Conservation (phyloP, 768 basidiomycete species). For the Tubosaeta sp. region DNA sequence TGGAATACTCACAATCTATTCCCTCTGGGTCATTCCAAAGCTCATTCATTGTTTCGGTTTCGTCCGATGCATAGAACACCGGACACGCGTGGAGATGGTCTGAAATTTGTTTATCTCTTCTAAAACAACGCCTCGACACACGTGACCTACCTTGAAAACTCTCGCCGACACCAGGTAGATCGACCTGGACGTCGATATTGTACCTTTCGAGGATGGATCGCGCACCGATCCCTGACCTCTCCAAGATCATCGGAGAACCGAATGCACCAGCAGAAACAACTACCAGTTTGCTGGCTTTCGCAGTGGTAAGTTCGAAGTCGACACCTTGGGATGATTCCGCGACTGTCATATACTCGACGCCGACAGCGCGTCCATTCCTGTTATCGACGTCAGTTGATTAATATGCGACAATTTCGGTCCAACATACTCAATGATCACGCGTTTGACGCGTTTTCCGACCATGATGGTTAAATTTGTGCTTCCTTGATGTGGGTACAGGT, state of each 20-base stretch:
- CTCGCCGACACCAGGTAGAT: constrained; percentile 76
- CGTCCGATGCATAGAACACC: constrained; percentile 32
- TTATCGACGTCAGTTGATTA: not conserved
- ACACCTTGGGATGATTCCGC: too few species aligned
- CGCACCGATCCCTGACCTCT: constrained; percentile 68
- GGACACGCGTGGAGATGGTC: constrained; percentile 26
- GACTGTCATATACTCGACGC: constrained; percentile 30
- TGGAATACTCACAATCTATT: too few species aligned
- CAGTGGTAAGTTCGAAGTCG: constrained; percentile 6
- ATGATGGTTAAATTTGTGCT: constrained; percentile 29
- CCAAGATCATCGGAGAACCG: constrained; percentile 53
- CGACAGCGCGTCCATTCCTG: constrained; percentile 35
- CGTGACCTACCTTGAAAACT: constrained; percentile 47
- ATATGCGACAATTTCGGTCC: not conserved
- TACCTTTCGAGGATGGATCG: constrained; percentile 41
- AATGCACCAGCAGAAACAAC: constrained; percentile 53
- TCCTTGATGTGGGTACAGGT: constrained; percentile 33
- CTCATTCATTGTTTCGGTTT: constrained; percentile 45
- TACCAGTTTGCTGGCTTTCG: constrained; percentile 37
- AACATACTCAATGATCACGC: constrained; percentile 35
- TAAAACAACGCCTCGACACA: not conserved
- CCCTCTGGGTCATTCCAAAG: constrained; percentile 32
- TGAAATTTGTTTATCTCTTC: not conserved
- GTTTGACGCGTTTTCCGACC: constrained; percentile 33
- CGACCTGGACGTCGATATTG: constrained; percentile 46